Base-by-base conservation (phyloP, 2,329 filamentous ascomycete species). In the Parastagonospora nodorum region DNA sequence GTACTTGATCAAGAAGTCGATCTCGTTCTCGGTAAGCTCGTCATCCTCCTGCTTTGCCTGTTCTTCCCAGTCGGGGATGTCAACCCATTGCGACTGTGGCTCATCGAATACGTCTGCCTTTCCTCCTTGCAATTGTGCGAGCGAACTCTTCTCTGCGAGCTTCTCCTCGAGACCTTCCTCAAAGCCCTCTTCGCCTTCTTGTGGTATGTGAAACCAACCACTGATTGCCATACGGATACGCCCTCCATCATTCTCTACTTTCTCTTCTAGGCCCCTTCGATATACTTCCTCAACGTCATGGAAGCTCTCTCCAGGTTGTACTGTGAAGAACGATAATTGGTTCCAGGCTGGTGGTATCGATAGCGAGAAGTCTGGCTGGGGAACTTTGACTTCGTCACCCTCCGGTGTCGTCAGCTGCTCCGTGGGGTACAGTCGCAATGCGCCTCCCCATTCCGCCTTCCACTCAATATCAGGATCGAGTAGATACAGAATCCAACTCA, bases 231-330 rank as follows among this genome's bases (percentile, higher is more conserved):
- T 97, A 61, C 94, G 87, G 42, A 97, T 85, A 41, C 90, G 84
- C 1, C 88, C 88, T 14, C 88, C 88, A 51, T 92, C 84, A 68
- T 82, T 73, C 81, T 85, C 69, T 81, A 82, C 47, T 86, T 82
- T 74, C 84, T 83, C 64, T 78, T 82, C 69, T 78, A 79, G 52
- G 71, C 80, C 57, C 77, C 79, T 66, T 71, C 89, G 86, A 76
- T 97, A 97, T 4, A 99, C 94, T 76, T 99, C 94, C 77, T 97
- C 93, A 48, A 99, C 94, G 72, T 99, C 94, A 75, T 99, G 94
- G 75, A 97, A 99, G 73, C 93, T 97, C 81, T 96, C 88, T n/a
- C 94, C 94, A 0, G 94, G 94, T 77, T 97, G 92, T 6, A 99
- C 95, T 14, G 92, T 92, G 74, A 99, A 99, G 83, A 99, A 99